These are phyloP conservation scores for Diaporthe batatas DNA, from an alignment of 2,329 filamentous ascomycete species.

Conservation along the genomic window DNA sequence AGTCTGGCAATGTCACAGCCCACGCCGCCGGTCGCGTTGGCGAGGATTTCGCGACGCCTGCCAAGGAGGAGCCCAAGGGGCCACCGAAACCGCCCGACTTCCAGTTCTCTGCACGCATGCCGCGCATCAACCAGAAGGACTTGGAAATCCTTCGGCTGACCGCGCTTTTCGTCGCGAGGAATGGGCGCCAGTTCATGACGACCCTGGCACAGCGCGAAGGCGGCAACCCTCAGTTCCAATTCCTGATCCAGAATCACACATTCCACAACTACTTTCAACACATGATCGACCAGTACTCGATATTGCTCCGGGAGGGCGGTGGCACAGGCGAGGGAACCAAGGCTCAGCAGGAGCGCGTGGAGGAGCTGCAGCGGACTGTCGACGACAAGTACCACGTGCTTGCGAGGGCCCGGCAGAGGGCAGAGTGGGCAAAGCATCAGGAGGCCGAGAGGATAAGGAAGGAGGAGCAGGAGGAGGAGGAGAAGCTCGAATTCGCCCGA, in stretches of 20 bases:
- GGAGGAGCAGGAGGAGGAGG: constrained; percentile 87
- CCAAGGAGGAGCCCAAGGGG: constrained; percentile 79
- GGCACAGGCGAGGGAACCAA: constrained; percentile 76
- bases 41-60: constrained; percentile 67
- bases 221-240: constrained; percentile 95
- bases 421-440: constrained; percentile 88
- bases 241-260: constrained; percentile 93
- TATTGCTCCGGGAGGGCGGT: constrained; percentile 77
- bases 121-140: constrained; percentile 96
- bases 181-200: constrained; percentile 93
- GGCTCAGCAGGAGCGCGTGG: constrained; percentile 78
- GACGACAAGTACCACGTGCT: constrained; percentile 85
- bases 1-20: constrained; percentile 83
- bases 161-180: constrained; percentile 91
- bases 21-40: constrained; percentile 81
- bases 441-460: constrained; percentile 89
- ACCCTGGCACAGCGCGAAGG: constrained; percentile 88
- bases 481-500: constrained; percentile 80
- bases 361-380: constrained; percentile 79
- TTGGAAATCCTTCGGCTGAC: constrained; percentile 81
- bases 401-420: constrained; percentile 83
- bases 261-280: constrained; percentile 96
- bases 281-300: constrained; percentile 93
- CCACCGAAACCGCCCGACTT: constrained; percentile 89
- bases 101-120: constrained; percentile 95